Evolutionary conservation across 169 alveolate genomes (phyloP), one percentile per base, ranked within the genome.

Genomic region (Cryptosporidium viatorum): DNA sequence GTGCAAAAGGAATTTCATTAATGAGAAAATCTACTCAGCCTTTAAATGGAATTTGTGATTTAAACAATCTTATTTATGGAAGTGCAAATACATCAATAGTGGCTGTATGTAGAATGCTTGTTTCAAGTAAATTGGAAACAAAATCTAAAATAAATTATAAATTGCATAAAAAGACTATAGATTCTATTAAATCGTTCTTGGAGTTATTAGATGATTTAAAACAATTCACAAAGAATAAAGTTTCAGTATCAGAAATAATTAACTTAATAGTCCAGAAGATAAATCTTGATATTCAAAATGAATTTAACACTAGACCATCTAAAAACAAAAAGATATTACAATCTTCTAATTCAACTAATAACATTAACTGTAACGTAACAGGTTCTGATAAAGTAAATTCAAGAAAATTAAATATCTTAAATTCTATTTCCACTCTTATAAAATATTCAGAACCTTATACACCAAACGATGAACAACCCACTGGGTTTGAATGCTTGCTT

Each of bases 391-490:
- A 31, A 70, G 62, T 33, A 35, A 74, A 45, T 84, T 60, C 35
- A 37, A 71, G 48, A 35, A 37, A 35, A 71, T 23, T 26, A 29
- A 16, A 50, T 9, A 41, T 18, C 8, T 14, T 45, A 14, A 59
- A 37, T 50, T 23, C 85, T n/a, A 87, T 85, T 8, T 75, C 69
- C 39, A 51, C 55, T 37, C 80, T 92, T 29, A 69, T 92, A 55
- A 74, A 89, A 39, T 51, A 84, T 45, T 85, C 85, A 8, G 93
- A 92, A 71, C 74, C 91, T 5, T 92, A 86, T 69, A 59, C 87
- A 9, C 94, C 94, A 35, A 86, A 86, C 67, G 48, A 73, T 48
- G 75, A 67, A 60, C 92, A 92, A 84, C 92, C 92, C 3, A 84
- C 91, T 3, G 94, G 92, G 23, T 58, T 33, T 23, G 93, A 87